phyloP scores from a whole-genome alignment of 345 rosid species.

The Ceriops decandra region DNA sequence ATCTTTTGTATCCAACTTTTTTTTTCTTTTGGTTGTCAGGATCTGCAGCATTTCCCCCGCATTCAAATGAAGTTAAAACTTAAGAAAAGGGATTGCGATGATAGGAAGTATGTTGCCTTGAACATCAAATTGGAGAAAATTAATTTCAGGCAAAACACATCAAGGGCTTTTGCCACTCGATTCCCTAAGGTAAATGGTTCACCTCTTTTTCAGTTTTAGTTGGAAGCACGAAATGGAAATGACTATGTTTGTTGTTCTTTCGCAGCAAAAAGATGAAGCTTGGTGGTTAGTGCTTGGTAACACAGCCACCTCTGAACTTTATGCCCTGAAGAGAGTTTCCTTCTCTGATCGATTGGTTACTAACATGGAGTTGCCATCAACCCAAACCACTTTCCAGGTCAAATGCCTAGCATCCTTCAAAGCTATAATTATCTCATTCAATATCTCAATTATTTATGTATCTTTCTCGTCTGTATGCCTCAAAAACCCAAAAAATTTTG shows the following conservation, averaged over 20 bases:
- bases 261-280: conserved; percentile 88
- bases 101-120: conserved; percentile 36
- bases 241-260: conserved; percentile 18
- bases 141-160: conserved; percentile 48
- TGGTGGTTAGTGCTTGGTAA: conserved; percentile 96
- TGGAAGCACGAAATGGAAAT: not conserved
- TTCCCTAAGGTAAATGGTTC: conserved; percentile 70
- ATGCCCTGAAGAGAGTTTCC: conserved; percentile 87
- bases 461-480: not conserved
- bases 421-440: not conserved
- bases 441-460: not conserved
- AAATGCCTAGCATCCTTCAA: not conserved
- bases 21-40: conserved; percentile 38
- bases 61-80: conserved; percentile 62
- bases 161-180: conserved; percentile 81
- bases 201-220: conserved; percentile 1
- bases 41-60: conserved; percentile 70
- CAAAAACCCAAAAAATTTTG: not conserved
- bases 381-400: conserved; percentile 54
- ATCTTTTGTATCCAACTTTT: not conserved
- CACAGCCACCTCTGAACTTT: conserved; percentile 56
- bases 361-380: conserved; percentile 69
- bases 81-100: conserved; percentile 44
- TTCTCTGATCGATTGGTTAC: conserved; percentile 62
- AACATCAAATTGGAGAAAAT: conserved; percentile 67